phyloP scores from a whole-genome alignment of 345 rosid species.

The Hibiscus trionum region DNA sequence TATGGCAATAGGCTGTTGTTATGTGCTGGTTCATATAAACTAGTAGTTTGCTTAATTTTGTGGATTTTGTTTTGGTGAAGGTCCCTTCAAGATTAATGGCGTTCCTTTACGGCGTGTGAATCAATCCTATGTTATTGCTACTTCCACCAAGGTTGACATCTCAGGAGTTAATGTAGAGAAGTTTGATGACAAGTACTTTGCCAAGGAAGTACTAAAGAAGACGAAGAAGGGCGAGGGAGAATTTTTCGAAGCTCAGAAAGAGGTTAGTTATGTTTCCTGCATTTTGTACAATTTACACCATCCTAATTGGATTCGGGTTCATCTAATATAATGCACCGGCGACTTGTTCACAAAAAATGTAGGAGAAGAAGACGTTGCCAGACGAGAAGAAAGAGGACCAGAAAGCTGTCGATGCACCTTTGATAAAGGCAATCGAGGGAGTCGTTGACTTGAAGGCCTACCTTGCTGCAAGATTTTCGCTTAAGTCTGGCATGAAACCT shows the following conservation, averaged over 20 bases:
- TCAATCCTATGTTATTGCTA: conserved; percentile 54
- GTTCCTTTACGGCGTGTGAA: conserved; percentile 65
- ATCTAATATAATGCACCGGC: neutral
- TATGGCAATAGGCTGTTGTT: neutral
- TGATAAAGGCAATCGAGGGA: conserved; percentile 57
- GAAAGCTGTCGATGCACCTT: conserved; percentile 52
- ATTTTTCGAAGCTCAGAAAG: conserved; percentile 72
- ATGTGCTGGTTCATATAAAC: neutral
- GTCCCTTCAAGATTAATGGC: conserved; percentile 66
- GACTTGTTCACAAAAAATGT: neutral
- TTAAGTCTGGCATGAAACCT: conserved; percentile 75
- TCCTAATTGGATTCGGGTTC: neutral
- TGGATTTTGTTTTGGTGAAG: conserved; percentile 16
- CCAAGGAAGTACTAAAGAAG: conserved; percentile 66
- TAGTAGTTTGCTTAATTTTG: neutral
- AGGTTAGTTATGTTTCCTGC: conserved; percentile 25
- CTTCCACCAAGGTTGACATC: conserved; percentile 65
- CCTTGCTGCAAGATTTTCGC: conserved; percentile 83
- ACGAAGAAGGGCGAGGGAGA: conserved; percentile 65
- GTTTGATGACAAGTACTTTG: conserved; percentile 66
- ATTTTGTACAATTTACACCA: neutral
- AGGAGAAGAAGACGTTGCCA: conserved; percentile 67
- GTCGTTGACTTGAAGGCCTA: conserved; percentile 73
- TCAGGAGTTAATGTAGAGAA: conserved; percentile 56
- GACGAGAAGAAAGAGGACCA: conserved; percentile 83